Conservation (phyloP, 2,329 filamentous ascomycete species). For the Chaetothyriales sp. region DNA sequence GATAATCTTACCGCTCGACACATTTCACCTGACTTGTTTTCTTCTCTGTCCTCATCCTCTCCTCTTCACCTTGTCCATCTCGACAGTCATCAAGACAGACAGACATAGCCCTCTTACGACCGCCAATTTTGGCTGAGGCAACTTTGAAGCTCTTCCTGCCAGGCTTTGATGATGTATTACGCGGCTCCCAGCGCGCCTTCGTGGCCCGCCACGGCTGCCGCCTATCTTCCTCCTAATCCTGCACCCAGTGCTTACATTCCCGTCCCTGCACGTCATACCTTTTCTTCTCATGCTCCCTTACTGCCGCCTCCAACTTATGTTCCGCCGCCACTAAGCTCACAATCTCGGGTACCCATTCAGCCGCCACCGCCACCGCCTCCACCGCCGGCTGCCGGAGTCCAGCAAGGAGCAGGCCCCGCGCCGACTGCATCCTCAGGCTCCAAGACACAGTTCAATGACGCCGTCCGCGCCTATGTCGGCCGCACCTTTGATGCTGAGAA, state of each 20-base stretch:
- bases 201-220: slow-evolving; percentile 13
- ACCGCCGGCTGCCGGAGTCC: slow-evolving; percentile 10
- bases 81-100: background rate
- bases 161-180: slow-evolving; percentile 14
- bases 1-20: background rate
- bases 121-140: background rate
- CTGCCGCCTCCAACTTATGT: slow-evolving; percentile 18
- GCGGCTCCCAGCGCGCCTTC: slow-evolving; percentile 11
- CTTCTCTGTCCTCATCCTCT: background rate
- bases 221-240: slow-evolving; percentile 11
- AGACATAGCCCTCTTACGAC: background rate
- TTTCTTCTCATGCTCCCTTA: slow-evolving; percentile 27
- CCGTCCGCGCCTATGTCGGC: slow-evolving; percentile 78
- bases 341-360: slow-evolving; percentile 18
- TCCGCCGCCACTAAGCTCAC: slow-evolving; percentile 14
- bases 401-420: slow-evolving; percentile 18
- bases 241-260: slow-evolving; percentile 42
- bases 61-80: background rate
- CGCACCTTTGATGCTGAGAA: slow-evolving; percentile 70
- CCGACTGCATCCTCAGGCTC: slow-evolving; percentile 31
- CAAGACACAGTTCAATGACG: slow-evolving; percentile 62
- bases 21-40: background rate
- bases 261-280: slow-evolving; percentile 47
- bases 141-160: slow-evolving; percentile 1
- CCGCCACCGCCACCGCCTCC: slow-evolving; percentile 18